phyloP scores from a whole-genome alignment of 306 rosid species.

The Ceratonia siliqua region DNA sequence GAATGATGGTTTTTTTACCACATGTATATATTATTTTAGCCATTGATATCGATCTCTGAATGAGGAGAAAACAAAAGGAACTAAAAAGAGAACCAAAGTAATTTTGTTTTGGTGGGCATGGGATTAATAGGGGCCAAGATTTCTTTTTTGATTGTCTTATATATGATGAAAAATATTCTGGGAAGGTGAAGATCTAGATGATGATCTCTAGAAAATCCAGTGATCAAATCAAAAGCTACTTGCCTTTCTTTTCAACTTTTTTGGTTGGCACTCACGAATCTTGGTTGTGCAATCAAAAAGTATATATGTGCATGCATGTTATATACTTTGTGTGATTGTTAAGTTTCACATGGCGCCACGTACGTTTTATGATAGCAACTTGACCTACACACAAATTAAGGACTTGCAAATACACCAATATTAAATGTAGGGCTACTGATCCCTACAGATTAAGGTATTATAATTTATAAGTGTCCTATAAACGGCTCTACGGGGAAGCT shows the following conservation, averaged over 20 bases:
- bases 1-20: too few species aligned
- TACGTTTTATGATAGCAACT: conserved; percentile 40
- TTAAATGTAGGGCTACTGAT: conserved; percentile 10
- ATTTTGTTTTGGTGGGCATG: too few species aligned
- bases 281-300: conserved; percentile 27
- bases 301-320: too few species aligned
- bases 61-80: too few species aligned
- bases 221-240: conserved; percentile 37
- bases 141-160: neutral
- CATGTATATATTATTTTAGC: too few species aligned
- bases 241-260: conserved; percentile 29
- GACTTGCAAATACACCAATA: conserved; percentile 6
- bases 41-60: too few species aligned
- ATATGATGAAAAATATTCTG: neutral
- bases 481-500: conserved; percentile 45
- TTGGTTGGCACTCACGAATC: conserved; percentile 46
- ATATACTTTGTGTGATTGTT: conserved; percentile 12
- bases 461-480: neutral
- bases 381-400: neutral
- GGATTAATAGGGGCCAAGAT: too few species aligned
- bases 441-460: conserved; percentile 32
- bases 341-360: conserved; percentile 45
- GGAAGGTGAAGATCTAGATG: conserved; percentile 31
- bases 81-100: too few species aligned
- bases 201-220: conserved; percentile 26